Evolutionary conservation across 805 yeast species (phyloP).

Genomic region (Yarrowia alimentaria): DNA sequence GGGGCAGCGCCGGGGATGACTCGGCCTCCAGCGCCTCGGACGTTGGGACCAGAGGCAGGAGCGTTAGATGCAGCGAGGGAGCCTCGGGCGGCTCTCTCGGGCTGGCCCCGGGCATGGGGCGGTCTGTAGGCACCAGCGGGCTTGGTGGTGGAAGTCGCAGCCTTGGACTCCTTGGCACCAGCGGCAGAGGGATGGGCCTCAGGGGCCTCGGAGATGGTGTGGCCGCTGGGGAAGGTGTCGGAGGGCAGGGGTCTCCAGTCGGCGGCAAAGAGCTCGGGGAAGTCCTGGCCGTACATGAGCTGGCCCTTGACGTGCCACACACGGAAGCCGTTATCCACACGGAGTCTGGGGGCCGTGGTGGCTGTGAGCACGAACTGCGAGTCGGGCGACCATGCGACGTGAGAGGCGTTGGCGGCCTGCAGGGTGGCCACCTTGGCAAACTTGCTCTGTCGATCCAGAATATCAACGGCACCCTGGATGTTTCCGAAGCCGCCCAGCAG

Average conservation of each 20-base stretch:
- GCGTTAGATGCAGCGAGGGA: constrained; percentile 37
- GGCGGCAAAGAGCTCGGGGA: constrained; percentile 73
- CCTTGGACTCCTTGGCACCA: constrained; percentile 30
- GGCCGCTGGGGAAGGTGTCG: constrained; percentile 53
- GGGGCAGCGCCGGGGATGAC: constrained; percentile 40
- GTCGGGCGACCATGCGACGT: constrained; percentile 97
- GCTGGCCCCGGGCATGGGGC: constrained; percentile 75
- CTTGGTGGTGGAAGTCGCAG: constrained; percentile 48
- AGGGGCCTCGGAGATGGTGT: constrained; percentile 49
- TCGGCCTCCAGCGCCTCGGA: constrained; percentile 30
- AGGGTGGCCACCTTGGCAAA: constrained; percentile 76
- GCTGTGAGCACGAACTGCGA: constrained; percentile 92
- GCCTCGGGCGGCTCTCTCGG: constrained; percentile 35
- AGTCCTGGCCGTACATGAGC: constrained; percentile 73
- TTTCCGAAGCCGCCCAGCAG: constrained; percentile 97
- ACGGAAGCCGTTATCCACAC: constrained; percentile 94
- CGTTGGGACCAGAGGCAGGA: constrained; percentile 27
- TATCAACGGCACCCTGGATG: constrained; percentile 93
- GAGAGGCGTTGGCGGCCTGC: constrained; percentile 93
- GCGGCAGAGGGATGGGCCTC: constrained; percentile 65
- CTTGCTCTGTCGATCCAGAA: constrained; percentile 85
- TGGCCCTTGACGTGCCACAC: constrained; percentile 91
- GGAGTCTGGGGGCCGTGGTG: constrained; percentile 91
- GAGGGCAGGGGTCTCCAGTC: constrained; percentile 77
- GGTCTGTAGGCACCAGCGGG: constrained; percentile 94